phyloP scores from a whole-genome alignment of 75 land plant genomes.

The Adiantum capillusveneris region DNA sequence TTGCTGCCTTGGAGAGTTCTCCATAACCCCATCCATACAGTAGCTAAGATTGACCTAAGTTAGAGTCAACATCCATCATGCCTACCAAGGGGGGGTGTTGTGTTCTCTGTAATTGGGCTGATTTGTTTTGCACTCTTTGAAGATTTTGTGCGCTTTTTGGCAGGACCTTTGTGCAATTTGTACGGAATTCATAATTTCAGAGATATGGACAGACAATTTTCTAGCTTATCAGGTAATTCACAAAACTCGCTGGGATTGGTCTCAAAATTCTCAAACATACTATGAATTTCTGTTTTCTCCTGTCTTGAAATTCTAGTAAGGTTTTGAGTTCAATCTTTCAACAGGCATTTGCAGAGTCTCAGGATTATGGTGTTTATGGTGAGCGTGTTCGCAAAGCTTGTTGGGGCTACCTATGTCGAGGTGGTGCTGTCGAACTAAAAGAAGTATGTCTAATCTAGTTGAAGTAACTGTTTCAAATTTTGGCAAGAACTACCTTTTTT shows the following conservation, averaged over 20 bases:
- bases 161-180: constrained; percentile 97
- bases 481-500: too few species aligned
- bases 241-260: background rate
- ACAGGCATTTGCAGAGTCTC: constrained; percentile 91
- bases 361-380: constrained; percentile 94
- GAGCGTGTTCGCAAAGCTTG: constrained; percentile 93
- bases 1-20: too few species aligned
- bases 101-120: too few species aligned
- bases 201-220: constrained; percentile 91
- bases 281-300: too few species aligned
- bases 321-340: background rate
- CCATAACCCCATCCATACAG: too few species aligned
- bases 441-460: constrained; percentile 45
- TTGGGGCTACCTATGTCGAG: constrained; percentile 98
- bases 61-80: too few species aligned
- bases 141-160: constrained; percentile 15
- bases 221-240: constrained; percentile 68
- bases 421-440: constrained; percentile 81
- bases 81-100: too few species aligned
- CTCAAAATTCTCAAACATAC: too few species aligned
- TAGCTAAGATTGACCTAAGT: too few species aligned
- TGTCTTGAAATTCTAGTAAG: too few species aligned
- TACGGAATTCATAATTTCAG: constrained; percentile 87
- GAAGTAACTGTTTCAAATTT: too few species aligned
- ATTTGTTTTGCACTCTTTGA: too few species aligned